A percentile compares a stretch with the other conserved stretches of the same genome.
Evolutionary conservation across 108 stramenopile species (phyloP).

Genomic region (Cylindrotheca closterium): DNA sequence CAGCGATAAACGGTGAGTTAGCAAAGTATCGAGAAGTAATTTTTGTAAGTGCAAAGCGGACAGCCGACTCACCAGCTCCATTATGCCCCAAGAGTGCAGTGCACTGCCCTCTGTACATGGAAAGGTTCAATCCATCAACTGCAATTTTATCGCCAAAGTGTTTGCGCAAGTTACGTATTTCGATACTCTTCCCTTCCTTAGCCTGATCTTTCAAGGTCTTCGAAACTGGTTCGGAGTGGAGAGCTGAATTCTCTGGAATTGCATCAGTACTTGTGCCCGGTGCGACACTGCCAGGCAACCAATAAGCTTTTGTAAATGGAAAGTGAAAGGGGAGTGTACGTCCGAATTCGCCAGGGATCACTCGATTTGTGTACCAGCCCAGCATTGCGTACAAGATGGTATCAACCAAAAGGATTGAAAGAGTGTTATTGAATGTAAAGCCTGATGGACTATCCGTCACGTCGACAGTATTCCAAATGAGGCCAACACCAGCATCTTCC

Average conservation of each 20-base stretch:
- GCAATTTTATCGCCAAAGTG: conserved; percentile 90
- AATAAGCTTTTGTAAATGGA: conserved; percentile 68
- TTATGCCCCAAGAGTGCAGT: conserved; percentile 95
- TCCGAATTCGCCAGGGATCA: conserved; percentile 80
- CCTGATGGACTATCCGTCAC: conserved; percentile 61
- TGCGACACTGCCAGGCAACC: conserved; percentile 45
- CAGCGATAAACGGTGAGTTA: background rate
- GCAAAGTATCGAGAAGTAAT: no score
- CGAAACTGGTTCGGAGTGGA: conserved; percentile 60
- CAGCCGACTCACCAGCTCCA: conserved; percentile 33
- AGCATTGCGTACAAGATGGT: conserved; percentile 78
- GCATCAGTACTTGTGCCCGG: conserved; percentile 8
- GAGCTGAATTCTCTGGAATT: conserved; percentile 14
- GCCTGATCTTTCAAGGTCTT: conserved; percentile 48
- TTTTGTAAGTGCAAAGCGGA: no score
- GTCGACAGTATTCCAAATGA: conserved; percentile 36
- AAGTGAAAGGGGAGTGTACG: conserved; percentile 82
- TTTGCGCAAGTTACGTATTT: conserved; percentile 67
- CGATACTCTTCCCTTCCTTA: conserved; percentile 50
- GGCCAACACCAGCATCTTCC: conserved; percentile 72
- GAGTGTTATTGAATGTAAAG: conserved; percentile 55
- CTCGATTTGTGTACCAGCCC: conserved; percentile 88
- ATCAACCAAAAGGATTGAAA: conserved; percentile 73
- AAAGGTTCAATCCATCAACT: conserved; percentile 84
- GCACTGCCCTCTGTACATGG: conserved; percentile 90